These are phyloP conservation scores for Triticum timopheevii DNA, from an alignment of 176 grass and related monocot genomes.

Conservation along the genomic window DNA sequence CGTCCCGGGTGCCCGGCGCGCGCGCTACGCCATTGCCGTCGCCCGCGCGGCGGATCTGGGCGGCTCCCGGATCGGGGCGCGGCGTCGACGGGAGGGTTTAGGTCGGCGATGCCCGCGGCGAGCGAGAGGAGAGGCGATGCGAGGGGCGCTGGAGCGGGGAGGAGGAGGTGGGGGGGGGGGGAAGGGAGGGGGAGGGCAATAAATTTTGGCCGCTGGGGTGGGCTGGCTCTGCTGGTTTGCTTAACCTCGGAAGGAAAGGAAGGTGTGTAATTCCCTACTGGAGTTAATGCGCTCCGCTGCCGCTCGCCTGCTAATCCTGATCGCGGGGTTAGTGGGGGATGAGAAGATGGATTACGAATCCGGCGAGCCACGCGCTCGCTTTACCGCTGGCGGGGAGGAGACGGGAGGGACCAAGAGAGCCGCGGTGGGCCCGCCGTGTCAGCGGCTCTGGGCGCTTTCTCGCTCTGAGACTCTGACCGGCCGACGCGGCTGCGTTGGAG, in stretches of 20 bases:
- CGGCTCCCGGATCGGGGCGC: background rate
- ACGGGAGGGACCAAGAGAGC: background rate
- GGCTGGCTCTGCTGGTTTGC: background rate
- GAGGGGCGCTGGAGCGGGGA: background rate
- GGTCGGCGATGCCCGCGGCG: background rate
- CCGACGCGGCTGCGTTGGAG: background rate
- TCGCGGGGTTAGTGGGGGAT: background rate
- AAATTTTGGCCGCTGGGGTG: conserved; percentile 33
- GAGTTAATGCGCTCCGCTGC: conserved; percentile 3
- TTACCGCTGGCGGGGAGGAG: background rate
- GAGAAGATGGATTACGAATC: background rate
- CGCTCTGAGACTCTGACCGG: too few relatives aligned
- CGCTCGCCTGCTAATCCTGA: background rate
- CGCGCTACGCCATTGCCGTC: conserved; percentile 34
- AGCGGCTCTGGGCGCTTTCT: background rate
- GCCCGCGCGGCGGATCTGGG: conserved; percentile 39
- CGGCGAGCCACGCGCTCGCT: background rate
- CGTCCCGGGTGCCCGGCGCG: background rate
- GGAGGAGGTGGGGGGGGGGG: background rate
- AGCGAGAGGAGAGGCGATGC: too few relatives aligned
- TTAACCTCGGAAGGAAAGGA: background rate
- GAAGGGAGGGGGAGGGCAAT: conserved; percentile 26
- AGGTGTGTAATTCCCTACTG: background rate
- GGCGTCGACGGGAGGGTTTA: background rate
- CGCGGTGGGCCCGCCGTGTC: background rate